A percentile compares a stretch with the other conserved stretches of the same genome.
phyloP scores from a whole-genome alignment of 1,284 basidiomycete genomes.

The Cryptococcus neoformans region DNA sequence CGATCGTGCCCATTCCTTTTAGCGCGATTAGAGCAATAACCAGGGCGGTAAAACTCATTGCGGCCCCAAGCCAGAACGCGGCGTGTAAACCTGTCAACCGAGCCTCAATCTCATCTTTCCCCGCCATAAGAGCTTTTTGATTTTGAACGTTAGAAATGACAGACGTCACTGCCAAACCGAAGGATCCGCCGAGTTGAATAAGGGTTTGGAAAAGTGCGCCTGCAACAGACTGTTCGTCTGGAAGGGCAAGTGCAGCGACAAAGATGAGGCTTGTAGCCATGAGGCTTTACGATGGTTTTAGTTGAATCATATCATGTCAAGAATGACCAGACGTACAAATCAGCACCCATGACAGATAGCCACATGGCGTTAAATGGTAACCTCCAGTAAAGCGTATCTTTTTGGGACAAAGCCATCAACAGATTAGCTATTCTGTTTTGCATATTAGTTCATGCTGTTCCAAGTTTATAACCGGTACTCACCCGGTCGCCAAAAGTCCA shows the following conservation, averaged over 20 bases:
- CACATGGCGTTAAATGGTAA: conserved; percentile 75
- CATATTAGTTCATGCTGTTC: neutral
- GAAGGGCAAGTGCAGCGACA: conserved; percentile 65
- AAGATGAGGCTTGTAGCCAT: conserved; percentile 72
- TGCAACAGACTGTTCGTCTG: conserved; percentile 73
- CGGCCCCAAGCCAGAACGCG: conserved; percentile 44
- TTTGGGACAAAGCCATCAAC: conserved; percentile 67
- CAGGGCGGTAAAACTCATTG: conserved; percentile 28
- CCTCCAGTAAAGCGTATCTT: conserved; percentile 67
- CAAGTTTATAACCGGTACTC: conserved; percentile 7
- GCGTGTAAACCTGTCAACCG: conserved; percentile 35
- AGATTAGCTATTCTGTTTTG: conserved; percentile 55
- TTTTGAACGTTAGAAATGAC: conserved; percentile 55
- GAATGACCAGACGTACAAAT: conserved; percentile 54
- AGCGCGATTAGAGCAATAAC: conserved; percentile 32
- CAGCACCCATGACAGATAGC: conserved; percentile 68
- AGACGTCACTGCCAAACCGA: conserved; percentile 70
- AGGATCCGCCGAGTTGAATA: conserved; percentile 63
- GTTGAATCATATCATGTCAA: neutral
- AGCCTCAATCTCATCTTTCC: conserved; percentile 12
- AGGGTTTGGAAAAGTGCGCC: conserved; percentile 57
- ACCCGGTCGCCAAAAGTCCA: conserved; percentile 56
- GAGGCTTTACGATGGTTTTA: conserved; percentile 46
- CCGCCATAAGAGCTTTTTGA: conserved; percentile 15
- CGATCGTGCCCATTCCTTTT: conserved; percentile 36